Conservation (phyloP, 2,329 filamentous ascomycete species). For the Ramularia endophylla region DNA sequence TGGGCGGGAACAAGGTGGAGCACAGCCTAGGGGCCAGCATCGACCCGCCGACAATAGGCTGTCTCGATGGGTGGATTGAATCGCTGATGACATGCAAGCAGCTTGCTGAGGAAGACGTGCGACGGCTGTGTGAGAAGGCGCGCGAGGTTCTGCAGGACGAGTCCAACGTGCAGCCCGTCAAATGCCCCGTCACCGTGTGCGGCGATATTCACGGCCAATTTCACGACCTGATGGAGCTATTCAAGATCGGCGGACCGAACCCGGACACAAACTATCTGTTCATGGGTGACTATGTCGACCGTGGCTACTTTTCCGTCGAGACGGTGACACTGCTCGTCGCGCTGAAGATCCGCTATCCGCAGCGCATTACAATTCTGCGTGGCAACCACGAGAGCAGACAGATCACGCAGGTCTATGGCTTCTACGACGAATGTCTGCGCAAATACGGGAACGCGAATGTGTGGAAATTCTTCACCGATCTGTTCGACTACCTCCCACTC, state of each 20-base stretch:
- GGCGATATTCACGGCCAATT: conserved; percentile 99
- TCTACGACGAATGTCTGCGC: conserved; percentile 97
- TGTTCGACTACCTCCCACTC: conserved; percentile 97
- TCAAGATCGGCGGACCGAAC: conserved; percentile 97
- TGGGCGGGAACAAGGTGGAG: conserved; percentile 63
- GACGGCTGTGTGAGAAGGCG: conserved; percentile 96
- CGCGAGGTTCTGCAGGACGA: conserved; percentile 95
- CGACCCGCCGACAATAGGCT: conserved; percentile 86
- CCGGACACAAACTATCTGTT: conserved; percentile 99
- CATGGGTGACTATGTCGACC: conserved; percentile 99
- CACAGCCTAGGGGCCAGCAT: conserved; percentile 64
- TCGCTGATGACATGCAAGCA: conserved; percentile 98
- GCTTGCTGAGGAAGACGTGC: conserved; percentile 87
- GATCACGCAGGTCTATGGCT: conserved; percentile 98
- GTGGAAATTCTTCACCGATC: conserved; percentile 98
- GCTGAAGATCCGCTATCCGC: conserved; percentile 95
- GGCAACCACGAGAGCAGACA: conserved; percentile 99
- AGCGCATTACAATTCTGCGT: conserved; percentile 96
- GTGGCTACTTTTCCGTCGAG: conserved; percentile 98
- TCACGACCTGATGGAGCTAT: conserved; percentile 98
- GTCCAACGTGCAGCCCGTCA: conserved; percentile 98
- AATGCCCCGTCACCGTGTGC: conserved; percentile 98
- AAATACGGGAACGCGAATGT: conserved; percentile 99
- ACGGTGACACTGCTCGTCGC: conserved; percentile 94
- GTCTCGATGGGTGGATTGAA: conserved; percentile 97